Evolutionary conservation across 2,329 filamentous ascomycete genomes (phyloP).

Genomic region (Parastagonospora avenae): DNA sequence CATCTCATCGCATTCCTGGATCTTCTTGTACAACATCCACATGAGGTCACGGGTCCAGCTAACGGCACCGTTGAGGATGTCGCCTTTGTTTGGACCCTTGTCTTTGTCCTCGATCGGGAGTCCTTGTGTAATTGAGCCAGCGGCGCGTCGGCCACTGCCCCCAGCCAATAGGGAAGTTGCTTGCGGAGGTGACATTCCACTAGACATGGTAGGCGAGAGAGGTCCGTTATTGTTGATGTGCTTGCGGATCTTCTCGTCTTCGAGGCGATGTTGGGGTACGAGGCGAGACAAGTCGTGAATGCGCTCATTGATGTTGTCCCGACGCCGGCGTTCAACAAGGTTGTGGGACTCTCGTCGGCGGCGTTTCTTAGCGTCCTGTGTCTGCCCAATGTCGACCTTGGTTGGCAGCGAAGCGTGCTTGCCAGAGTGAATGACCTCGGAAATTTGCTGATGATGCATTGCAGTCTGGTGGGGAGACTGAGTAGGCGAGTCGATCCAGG

Average conservation of each 20-base stretch:
- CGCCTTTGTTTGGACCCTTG: conserved; percentile 97
- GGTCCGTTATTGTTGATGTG: conserved; percentile 91
- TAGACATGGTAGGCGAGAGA: conserved; percentile 78
- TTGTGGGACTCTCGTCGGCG: conserved; percentile 94
- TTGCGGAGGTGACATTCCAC: conserved; percentile 70
- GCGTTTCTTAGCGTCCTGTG: conserved; percentile 92
- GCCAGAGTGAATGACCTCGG: conserved; percentile 81
- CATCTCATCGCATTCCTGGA: conserved; percentile 87
- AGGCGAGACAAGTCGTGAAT: conserved; percentile 96
- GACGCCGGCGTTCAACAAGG: conserved; percentile 87
- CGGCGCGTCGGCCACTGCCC: conserved; percentile 79
- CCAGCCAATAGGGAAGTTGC: conserved; percentile 89
- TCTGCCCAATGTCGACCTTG: conserved; percentile 73
- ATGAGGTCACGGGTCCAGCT: conserved; percentile 97
- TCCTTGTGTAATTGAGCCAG: conserved; percentile 87
- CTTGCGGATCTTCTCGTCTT: conserved; percentile 97
- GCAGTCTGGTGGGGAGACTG: conserved; percentile 76
- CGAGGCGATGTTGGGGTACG: conserved; percentile 87
- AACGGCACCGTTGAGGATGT: conserved; percentile 95
- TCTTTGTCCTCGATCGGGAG: conserved; percentile 96
- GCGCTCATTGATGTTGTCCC: conserved; percentile 98
- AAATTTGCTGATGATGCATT: conserved; percentile 76
- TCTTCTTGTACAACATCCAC: conserved; percentile 91
- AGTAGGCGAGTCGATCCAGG: conserved; percentile 87
- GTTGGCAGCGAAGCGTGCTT: conserved; percentile 87